Conservation (phyloP, 352 stramenopile genomes). For the Sclerospora graminicola region DNA sequence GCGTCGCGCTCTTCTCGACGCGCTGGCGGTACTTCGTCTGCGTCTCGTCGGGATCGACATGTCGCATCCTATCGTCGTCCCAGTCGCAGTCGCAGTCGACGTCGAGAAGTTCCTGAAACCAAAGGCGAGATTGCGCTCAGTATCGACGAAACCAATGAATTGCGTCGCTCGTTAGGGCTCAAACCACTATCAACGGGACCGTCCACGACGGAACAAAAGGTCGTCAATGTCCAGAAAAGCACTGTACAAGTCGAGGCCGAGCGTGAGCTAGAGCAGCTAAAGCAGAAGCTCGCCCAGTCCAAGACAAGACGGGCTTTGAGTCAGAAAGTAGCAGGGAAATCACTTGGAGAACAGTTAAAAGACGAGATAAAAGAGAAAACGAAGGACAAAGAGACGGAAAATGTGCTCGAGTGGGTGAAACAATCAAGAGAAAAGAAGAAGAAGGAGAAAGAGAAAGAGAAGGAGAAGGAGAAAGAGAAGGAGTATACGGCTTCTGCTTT, state of each 20-base stretch:
- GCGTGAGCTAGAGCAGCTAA: conserved; percentile 29
- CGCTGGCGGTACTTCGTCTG: conserved; percentile 6
- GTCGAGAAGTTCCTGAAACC: conserved; percentile 14
- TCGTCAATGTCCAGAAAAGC: conserved; percentile 63
- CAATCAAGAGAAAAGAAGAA: conserved; percentile 16
- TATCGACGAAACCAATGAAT: conserved; percentile 74
- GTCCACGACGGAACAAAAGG: conserved; percentile 34
- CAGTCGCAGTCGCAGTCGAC: conserved; percentile 20
- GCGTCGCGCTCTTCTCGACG: no score
- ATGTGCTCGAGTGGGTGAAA: conserved; percentile 68
- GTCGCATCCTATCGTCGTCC: no score
- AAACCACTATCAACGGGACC: conserved; percentile 54
- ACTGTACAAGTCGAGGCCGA: conserved; percentile 43
- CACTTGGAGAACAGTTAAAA: conserved; percentile 61
- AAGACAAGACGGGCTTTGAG: conserved; percentile 59
- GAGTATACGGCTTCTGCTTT: conserved; percentile 44
- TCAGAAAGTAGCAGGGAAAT: conserved; percentile 59
- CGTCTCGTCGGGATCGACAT: no score
- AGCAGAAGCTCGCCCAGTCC: conserved; percentile 54
- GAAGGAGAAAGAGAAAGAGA: conserved; percentile 2
- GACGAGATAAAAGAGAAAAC: conserved; percentile 8
- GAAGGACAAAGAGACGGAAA: conserved; percentile 10
- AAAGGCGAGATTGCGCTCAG: conserved; percentile 77
- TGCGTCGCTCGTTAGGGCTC: conserved; percentile 56
- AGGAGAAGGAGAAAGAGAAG: conserved; percentile 9